These are phyloP conservation scores for Aspergillus sp. DNA, from an alignment of 2,329 filamentous ascomycete genomes.

Conservation along the genomic window DNA sequence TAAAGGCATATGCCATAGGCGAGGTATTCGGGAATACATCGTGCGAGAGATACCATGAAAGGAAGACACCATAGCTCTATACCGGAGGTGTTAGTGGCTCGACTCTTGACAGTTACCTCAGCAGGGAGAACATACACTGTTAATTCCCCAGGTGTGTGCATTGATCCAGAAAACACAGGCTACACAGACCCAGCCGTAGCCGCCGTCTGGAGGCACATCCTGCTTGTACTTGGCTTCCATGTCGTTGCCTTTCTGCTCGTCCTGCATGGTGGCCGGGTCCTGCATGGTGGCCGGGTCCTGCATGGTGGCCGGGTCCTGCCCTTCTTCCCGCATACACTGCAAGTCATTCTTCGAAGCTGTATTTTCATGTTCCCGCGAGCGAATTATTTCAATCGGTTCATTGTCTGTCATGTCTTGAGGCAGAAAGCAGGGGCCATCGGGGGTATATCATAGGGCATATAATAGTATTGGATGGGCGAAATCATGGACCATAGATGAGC, in stretches of 20 bases:
- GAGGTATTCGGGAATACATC: conserved; percentile 47
- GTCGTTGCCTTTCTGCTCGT: conserved; percentile 6
- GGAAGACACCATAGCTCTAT: conserved; percentile 48
- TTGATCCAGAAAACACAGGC: conserved; percentile 49
- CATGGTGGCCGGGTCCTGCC: too few species aligned
- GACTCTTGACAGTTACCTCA: neutral
- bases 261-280: too few species aligned
- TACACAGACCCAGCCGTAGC: conserved; percentile 56
- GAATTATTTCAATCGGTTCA: conserved; percentile 22
- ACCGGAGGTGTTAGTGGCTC: conserved; percentile 2
- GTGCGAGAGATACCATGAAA: conserved; percentile 49
- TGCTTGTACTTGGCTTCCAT: conserved; percentile 22
- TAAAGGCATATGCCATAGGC: conserved; percentile 49
- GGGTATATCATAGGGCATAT: too few species aligned
- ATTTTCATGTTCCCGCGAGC: conserved; percentile 10
- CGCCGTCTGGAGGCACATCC: conserved; percentile 43
- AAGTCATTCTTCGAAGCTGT: neutral
- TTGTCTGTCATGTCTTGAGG: conserved; percentile 21
- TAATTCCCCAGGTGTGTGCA: conserved; percentile 66
- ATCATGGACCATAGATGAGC: too few species aligned
- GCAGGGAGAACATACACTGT: conserved; percentile 41
- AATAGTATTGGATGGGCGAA: too few species aligned
- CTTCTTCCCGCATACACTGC: conserved; percentile 4
- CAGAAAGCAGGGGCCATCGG: neutral
- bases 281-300: too few species aligned